These are phyloP conservation scores for Fagopyrum homotropicum DNA, from an alignment of 148 eudicot genomes.

Conservation along the genomic window DNA sequence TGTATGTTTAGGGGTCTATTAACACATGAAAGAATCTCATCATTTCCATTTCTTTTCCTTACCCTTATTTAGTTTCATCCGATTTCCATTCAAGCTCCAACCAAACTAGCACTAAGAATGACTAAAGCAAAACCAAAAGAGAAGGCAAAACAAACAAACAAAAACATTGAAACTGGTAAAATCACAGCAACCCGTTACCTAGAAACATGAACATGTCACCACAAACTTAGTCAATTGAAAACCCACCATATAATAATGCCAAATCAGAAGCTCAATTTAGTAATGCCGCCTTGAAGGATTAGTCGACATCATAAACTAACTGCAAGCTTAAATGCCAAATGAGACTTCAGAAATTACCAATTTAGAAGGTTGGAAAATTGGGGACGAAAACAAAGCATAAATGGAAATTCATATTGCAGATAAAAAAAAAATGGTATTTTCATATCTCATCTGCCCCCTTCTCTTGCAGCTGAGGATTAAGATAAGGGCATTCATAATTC, in stretches of 20 bases:
- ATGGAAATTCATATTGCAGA: not conserved
- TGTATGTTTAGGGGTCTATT: too few relatives aligned
- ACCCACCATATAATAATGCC: not conserved
- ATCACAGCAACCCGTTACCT: not conserved
- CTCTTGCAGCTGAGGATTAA: not conserved
- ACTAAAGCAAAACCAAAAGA: too few relatives aligned
- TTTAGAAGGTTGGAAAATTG: not conserved
- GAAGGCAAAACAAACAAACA: not conserved
- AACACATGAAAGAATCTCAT: too few relatives aligned
- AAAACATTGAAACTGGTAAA: not conserved
- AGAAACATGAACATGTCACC: not conserved
- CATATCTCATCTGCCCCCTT: not conserved
- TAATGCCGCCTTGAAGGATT: not conserved
- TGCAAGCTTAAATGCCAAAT: not conserved
- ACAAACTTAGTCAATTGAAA: not conserved
- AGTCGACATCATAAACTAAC: not conserved
- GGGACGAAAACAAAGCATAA: not conserved
- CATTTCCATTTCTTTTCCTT: too few relatives aligned
- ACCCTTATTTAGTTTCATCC: too few relatives aligned
- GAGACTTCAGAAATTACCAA: not conserved
- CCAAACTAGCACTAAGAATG: too few relatives aligned
- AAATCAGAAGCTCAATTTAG: constrained; percentile 5
- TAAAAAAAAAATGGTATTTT: not conserved
- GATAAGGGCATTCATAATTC: not conserved
- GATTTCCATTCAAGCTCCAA: too few relatives aligned